Evolutionary conservation across 306 rosid species (phyloP).

Genomic region (Pterocarpus macrocarpus): DNA sequence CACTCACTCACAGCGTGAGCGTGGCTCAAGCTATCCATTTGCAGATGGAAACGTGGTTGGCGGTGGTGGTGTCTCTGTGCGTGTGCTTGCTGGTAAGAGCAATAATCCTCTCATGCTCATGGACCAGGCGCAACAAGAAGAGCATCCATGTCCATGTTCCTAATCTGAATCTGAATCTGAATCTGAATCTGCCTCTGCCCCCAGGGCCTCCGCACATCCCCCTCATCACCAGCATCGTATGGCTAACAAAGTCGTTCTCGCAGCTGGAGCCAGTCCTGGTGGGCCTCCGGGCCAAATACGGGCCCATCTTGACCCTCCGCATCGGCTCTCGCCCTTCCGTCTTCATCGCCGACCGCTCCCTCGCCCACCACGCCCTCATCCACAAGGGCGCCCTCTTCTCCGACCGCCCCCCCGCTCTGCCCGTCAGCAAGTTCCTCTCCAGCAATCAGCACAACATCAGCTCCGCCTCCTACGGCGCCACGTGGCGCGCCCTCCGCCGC

Average conservation of each 20-base stretch:
- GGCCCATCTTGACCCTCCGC: conserved; percentile 51
- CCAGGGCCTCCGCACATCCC: conserved; percentile 48
- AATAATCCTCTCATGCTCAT: background rate
- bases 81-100: conserved; percentile 1
- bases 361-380: conserved; percentile 54
- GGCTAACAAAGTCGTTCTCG: conserved; percentile 28
- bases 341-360: conserved; percentile 49
- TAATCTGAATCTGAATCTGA: too few species aligned
- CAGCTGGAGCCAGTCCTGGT: conserved; percentile 23
- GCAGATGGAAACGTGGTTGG: background rate
- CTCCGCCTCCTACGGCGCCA: conserved; percentile 50
- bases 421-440: background rate
- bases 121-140: too few species aligned
- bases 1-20: too few species aligned
- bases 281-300: conserved; percentile 47
- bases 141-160: too few species aligned
- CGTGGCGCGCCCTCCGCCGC: conserved; percentile 60
- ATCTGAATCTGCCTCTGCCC: background rate
- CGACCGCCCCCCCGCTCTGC: conserved; percentile 41
- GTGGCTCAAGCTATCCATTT: background rate
- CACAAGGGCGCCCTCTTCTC: conserved; percentile 51
- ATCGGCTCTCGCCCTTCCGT: conserved; percentile 34
- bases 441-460: conserved; percentile 43
- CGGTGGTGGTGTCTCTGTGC: background rate
- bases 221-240: conserved; percentile 28